A percentile compares a stretch with the other conserved stretches of the same genome.
These are phyloP conservation scores for Corynascus novoguineensis DNA, from an alignment of 495 filamentous ascomycete species.

Conservation along the genomic window DNA sequence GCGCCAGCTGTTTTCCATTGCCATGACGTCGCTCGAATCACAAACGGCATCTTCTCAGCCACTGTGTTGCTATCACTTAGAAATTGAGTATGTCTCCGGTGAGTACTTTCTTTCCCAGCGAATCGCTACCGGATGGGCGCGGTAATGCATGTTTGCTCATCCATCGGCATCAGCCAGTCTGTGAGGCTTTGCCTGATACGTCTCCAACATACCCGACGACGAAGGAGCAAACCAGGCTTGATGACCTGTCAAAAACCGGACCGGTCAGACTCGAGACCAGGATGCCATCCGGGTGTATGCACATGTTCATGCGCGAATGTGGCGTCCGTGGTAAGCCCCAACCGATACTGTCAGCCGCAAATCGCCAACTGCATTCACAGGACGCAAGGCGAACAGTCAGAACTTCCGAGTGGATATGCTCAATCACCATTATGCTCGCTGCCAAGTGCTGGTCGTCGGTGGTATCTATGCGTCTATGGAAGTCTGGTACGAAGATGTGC, in stretches of 20 bases:
- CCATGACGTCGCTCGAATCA: conserved; percentile 14
- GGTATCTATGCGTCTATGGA: no score
- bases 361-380: no score
- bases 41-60: background rate
- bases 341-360: background rate
- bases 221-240: background rate
- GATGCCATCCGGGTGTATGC: no score
- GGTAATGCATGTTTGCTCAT: background rate
- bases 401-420: no score
- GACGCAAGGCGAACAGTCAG: background rate
- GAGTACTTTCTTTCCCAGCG: background rate
- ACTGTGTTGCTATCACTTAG: background rate
- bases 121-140: background rate
- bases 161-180: background rate
- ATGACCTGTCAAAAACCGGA: background rate
- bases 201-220: no score
- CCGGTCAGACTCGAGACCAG: conserved; percentile 1
- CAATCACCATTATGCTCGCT: no score
- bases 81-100: background rate
- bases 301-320: background rate
- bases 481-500: no score
- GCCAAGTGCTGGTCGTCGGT: no score
- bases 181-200: background rate
- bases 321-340: background rate
- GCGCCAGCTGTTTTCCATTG: background rate